Conservation (phyloP, 1,284 basidiomycete species). For the Rhodotorula sp. region DNA sequence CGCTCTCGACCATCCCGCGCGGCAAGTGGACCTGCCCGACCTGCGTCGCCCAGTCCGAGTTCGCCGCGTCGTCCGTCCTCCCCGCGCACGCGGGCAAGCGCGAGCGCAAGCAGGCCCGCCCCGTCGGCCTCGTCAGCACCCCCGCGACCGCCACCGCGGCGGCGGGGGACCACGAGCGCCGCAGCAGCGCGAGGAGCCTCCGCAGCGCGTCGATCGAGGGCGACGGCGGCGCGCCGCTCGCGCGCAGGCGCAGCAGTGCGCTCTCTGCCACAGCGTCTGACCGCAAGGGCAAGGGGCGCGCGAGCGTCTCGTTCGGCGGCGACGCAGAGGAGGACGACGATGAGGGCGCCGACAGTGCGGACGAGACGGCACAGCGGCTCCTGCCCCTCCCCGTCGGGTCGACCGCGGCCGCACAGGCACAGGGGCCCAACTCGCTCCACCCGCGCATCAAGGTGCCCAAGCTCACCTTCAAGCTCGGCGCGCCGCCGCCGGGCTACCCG, state of each 20-base stretch:
- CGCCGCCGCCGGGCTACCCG: background rate
- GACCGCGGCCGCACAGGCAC: background rate
- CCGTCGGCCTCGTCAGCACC: slow-evolving; percentile 6
- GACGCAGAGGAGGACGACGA: background rate
- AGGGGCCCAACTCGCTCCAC: background rate
- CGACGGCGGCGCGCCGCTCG: background rate
- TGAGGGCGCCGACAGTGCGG: background rate
- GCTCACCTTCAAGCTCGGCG: slow-evolving; percentile 3
- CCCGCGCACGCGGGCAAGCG: slow-evolving; percentile 5
- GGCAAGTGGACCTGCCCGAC: slow-evolving; percentile 56
- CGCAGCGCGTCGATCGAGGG: background rate
- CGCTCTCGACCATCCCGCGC: slow-evolving; percentile 43
- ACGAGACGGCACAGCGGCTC: background rate
- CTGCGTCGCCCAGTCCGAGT: slow-evolving; percentile 52
- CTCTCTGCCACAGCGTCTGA: background rate
- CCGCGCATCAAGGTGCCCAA: slow-evolving; percentile 6
- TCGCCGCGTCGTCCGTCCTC: slow-evolving; percentile 8
- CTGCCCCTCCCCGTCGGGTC: slow-evolving; percentile 1
- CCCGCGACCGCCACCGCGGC: background rate
- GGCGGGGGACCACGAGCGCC: background rate
- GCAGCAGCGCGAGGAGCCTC: background rate
- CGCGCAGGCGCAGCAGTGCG: background rate
- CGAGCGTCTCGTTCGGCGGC: background rate
- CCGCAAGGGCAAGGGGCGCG: slow-evolving; percentile 20
- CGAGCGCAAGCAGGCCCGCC: slow-evolving; percentile 17